Percentiles rank a stretch among this genome's conserved stretches.
Conservation (phyloP, 1,139 yeast species). For the Suhomyces coccinellae region DNA sequence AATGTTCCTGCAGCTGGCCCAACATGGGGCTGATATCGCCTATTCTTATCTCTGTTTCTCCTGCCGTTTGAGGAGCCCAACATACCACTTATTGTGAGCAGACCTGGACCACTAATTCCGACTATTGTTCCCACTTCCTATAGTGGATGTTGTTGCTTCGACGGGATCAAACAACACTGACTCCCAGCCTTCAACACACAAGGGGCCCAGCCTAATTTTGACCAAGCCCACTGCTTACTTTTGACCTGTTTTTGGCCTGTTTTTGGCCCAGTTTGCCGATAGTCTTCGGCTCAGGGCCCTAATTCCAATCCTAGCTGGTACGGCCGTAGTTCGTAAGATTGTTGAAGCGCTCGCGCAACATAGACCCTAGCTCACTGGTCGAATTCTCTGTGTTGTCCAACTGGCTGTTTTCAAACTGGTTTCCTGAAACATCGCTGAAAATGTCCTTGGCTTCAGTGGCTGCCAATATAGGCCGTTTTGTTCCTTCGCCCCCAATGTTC, state of each 20-base stretch:
- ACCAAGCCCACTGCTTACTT: too few relatives aligned
- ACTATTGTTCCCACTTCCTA: too few relatives aligned
- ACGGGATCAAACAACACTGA: too few relatives aligned
- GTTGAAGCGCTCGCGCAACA: slow-evolving; percentile 31
- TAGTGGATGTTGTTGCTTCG: too few relatives aligned
- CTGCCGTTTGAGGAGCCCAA: not conserved
- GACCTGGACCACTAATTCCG: too few relatives aligned
- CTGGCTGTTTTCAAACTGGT: slow-evolving; percentile 15
- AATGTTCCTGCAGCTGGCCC: not conserved
- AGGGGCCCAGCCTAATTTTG: too few relatives aligned
- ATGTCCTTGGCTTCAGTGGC: slow-evolving; percentile 14
- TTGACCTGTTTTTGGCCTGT: too few relatives aligned
- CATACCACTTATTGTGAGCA: too few relatives aligned
- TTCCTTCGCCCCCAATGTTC: not conserved
- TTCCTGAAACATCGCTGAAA: slow-evolving; percentile 16
- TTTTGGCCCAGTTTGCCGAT: too few relatives aligned
- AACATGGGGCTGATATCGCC: not conserved
- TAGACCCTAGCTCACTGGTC: slow-evolving; percentile 35
- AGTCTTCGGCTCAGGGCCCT: too few relatives aligned
- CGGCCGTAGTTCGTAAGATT: slow-evolving; percentile 20
- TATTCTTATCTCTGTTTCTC: not conserved
- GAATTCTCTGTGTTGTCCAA: slow-evolving; percentile 26
- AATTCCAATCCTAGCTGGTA: not conserved
- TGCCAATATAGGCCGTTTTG: not conserved
- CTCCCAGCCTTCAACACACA: too few relatives aligned